Conservation (phyloP, 2,329 filamentous ascomycete species). For the Stemphylium lycopersici region DNA sequence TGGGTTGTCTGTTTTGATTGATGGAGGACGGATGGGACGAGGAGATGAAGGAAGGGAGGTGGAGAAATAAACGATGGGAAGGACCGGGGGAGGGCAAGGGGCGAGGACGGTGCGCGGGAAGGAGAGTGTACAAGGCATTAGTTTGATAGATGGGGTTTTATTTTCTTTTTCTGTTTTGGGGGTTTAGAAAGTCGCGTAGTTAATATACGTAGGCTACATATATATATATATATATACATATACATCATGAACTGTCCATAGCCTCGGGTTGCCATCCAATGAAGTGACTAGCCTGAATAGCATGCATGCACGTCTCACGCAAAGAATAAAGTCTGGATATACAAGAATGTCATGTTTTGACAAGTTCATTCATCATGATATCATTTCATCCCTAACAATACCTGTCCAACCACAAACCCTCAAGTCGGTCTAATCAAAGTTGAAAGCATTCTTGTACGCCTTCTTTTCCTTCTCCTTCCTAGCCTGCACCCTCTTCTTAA, state of each 20-base stretch:
- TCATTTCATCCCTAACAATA: neutral
- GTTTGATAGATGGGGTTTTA: neutral
- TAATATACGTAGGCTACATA: no score
- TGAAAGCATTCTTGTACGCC: conserved; percentile 90
- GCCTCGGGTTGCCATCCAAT: neutral
- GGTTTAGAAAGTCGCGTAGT: no score
- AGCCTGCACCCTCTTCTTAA: conserved; percentile 77
- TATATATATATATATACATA: neutral
- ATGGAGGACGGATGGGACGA: neutral
- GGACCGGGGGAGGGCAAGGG: no score
- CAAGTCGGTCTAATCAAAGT: conserved; percentile 27
- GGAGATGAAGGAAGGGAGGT: no score
- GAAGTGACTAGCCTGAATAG: neutral
- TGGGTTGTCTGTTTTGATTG: neutral
- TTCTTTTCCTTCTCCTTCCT: conserved; percentile 88
- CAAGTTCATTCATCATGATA: neutral
- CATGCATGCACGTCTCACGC: neutral
- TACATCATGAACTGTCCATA: neutral
- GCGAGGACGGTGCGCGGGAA: no score
- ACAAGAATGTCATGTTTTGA: no score
- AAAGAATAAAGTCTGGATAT: no score
- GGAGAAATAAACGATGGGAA: no score
- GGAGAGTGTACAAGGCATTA: no score
- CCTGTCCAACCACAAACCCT: no score
- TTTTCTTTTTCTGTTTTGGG: neutral